phyloP scores from a whole-genome alignment of 208 protist genomes.

The Kentomonas sorsogonicus region DNA sequence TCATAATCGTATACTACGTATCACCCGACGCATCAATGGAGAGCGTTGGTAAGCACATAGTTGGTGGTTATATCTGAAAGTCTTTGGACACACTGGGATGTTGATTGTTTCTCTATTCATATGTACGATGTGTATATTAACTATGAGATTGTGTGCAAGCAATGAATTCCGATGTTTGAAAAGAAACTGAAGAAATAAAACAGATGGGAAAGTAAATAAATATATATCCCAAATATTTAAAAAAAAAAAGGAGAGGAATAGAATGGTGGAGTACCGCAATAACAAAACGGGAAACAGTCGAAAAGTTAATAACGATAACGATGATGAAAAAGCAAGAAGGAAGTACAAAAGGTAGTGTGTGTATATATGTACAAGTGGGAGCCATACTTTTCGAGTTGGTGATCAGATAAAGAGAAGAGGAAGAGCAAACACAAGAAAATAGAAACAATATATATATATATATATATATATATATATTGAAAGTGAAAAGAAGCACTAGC shows the following conservation, averaged over 20 bases:
- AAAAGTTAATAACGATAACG: neutral
- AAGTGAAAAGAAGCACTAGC: neutral
- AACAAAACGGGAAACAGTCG: neutral
- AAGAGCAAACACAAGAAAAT: neutral
- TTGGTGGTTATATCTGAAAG: neutral
- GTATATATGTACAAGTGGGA: neutral
- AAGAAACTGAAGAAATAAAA: slow-evolving; percentile 4
- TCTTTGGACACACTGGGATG: neutral
- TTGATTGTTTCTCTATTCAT: too few relatives aligned
- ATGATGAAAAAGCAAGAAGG: neutral
- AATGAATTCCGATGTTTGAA: neutral
- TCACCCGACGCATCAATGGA: neutral
- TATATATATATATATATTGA: neutral
- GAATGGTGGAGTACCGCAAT: neutral
- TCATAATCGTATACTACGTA: too few relatives aligned
- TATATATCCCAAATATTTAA: neutral
- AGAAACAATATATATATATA: neutral
- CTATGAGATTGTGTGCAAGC: neutral
- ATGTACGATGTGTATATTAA: too few relatives aligned
- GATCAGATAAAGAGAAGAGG: neutral
- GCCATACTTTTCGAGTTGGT: too few relatives aligned
- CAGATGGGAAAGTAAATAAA: slow-evolving; percentile 3
- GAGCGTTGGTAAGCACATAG: neutral
- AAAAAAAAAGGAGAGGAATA: neutral
- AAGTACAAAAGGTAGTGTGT: slow-evolving; percentile 7